Base-by-base conservation (phyloP, 139 green algal species). In the Penium margaritaceum region DNA sequence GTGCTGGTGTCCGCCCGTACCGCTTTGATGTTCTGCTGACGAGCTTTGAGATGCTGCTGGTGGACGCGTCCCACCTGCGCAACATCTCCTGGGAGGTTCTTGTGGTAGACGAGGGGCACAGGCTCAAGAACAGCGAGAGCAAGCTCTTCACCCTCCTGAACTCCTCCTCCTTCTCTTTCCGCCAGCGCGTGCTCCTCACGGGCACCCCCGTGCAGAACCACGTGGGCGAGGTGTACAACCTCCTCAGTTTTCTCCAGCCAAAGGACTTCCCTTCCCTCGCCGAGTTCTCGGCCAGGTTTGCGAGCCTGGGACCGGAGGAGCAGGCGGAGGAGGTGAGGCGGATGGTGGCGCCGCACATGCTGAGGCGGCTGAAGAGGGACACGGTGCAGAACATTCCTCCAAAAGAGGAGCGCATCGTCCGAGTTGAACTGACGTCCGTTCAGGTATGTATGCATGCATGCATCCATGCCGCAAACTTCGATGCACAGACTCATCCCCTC, bases 121-220 rank as follows among this genome's bases (percentile, higher is more conserved):
- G 91, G 34, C 86, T 97, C 19, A 97, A 97, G 84, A 96, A 96
- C 80, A 30, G 24, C 27, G 58, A 73, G 70, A 76, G 57, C 37
- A 75, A 75, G 63, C 60, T 83, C 5, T 83, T 75, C 41, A 67
- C 27, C 21, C 15, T 57, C 38, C 70, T 83, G 12, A 67, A 76
- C 29, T 75, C 53, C 29, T 75, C 65, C 32, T 65, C 51, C 29
- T 75, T 74, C 32, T 65, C 51, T 27, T 75, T 74, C 32, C 77
- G 80, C 41, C 90, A 90, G 83, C 93, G 92, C 85, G 84, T 96
- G 76, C 87, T 96, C n/a, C 74, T 96, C 17, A 96, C 91, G 21
- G 88, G 90, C 62, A 95, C 88, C 29, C 90, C 90, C 33, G 84
- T 95, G 70, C 76, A 83, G 41, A 83, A 83, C 76, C 80, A 83